A percentile compares a stretch with the other conserved stretches of the same genome.
Conservation (phyloP, 2,329 filamentous ascomycete species). For the Piedraia hortae region DNA sequence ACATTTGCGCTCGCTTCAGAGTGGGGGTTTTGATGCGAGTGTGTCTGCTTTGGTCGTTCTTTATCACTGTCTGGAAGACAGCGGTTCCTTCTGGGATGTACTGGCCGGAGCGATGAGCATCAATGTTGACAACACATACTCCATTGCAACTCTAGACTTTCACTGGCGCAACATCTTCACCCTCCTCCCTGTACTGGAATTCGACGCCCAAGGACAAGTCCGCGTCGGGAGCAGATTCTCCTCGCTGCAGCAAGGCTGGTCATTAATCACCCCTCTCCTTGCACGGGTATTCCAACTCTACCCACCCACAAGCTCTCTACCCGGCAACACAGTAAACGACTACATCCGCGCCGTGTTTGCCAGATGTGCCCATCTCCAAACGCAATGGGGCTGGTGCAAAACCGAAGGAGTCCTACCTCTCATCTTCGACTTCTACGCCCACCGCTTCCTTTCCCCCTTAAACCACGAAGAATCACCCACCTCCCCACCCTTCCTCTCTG, state of each 20-base stretch:
- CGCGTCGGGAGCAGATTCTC: slow-evolving; percentile 16
- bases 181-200: slow-evolving; percentile 24
- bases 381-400: slow-evolving; percentile 27
- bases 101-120: slow-evolving; percentile 13
- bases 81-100: slow-evolving; percentile 18
- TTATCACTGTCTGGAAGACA: slow-evolving; percentile 16
- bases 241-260: slow-evolving; percentile 23
- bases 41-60: slow-evolving; percentile 22
- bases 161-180: slow-evolving; percentile 22
- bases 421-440: slow-evolving; percentile 32
- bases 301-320: slow-evolving; percentile 14
- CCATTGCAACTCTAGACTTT: slow-evolving; percentile 13
- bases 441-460: slow-evolving; percentile 23
- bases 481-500: slow-evolving; percentile 26
- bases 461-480: slow-evolving; percentile 23
- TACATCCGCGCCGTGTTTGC: slow-evolving; percentile 25
- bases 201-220: slow-evolving; percentile 23
- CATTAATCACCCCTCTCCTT: slow-evolving; percentile 19
- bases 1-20: slow-evolving; percentile 11
- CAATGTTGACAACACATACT: slow-evolving; percentile 4
- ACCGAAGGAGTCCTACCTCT: slow-evolving; percentile 26
- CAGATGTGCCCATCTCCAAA: slow-evolving; percentile 26
- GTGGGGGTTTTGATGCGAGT: slow-evolving; percentile 14
- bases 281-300: slow-evolving; percentile 22
- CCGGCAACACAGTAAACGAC: slow-evolving; percentile 22